These are phyloP conservation scores for Aspergillus caelatus DNA, from an alignment of 2,329 filamentous ascomycete species.

Conservation along the genomic window DNA sequence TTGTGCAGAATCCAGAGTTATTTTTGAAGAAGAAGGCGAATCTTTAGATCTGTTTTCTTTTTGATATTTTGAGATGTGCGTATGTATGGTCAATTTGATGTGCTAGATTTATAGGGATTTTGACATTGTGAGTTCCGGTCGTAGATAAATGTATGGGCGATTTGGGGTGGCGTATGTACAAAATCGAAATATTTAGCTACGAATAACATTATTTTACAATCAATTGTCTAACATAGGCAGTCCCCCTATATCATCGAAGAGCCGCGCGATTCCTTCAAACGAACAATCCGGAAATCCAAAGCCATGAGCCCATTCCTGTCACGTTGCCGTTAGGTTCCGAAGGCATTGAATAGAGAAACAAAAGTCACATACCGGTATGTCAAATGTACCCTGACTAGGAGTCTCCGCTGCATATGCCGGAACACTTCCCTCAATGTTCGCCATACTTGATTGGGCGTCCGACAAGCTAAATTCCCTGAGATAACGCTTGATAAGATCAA, in stretches of 20 bases:
- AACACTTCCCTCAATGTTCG: slow-evolving; percentile 10
- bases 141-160: neutral
- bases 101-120: neutral
- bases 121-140: neutral
- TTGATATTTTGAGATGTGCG: neutral
- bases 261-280: slow-evolving; percentile 37
- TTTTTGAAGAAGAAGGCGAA: slow-evolving; percentile 18
- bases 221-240: slow-evolving; percentile 33
- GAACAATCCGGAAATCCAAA: slow-evolving; percentile 43
- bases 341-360: neutral
- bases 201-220: neutral
- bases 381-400: slow-evolving; percentile 22
- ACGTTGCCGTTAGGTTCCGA: neutral
- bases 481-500: slow-evolving; percentile 39
- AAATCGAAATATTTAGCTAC: neutral
- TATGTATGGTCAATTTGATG: neutral
- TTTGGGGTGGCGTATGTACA: neutral
- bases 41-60: slow-evolving; percentile 1
- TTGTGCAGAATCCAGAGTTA: slow-evolving; percentile 25
- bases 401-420: slow-evolving; percentile 12
- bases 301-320: slow-evolving; percentile 37
- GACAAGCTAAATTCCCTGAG: slow-evolving; percentile 31
- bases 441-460: slow-evolving; percentile 13
- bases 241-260: slow-evolving; percentile 38
- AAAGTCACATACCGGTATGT: slow-evolving; percentile 31